These are phyloP conservation scores for Fistulina hepatica DNA, from an alignment of 1,284 basidiomycete genomes.

Conservation along the genomic window DNA sequence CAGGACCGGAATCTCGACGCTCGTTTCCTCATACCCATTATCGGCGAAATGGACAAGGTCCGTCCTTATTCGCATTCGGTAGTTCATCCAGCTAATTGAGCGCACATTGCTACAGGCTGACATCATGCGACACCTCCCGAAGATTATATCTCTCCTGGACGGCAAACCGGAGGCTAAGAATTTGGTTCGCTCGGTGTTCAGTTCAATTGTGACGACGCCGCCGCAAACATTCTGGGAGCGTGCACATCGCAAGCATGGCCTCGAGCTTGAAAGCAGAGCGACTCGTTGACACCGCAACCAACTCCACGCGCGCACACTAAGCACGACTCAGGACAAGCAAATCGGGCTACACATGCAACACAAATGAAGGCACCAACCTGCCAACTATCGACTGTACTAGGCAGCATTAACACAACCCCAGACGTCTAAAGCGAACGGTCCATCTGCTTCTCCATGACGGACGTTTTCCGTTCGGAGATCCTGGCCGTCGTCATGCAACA, in stretches of 20 bases:
- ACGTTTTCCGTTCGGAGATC: constrained; percentile 93
- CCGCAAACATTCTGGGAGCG: constrained; percentile 79
- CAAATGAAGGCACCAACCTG: too few relatives aligned
- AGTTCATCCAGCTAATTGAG: too few relatives aligned
- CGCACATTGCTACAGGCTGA: constrained; percentile 69
- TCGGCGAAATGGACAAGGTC: constrained; percentile 94
- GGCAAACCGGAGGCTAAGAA: constrained; percentile 76
- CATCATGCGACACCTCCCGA: constrained; percentile 80
- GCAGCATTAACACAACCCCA: too few relatives aligned
- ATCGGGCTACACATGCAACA: too few relatives aligned
- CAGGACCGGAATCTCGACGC: constrained; percentile 81
- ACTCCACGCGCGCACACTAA: too few relatives aligned
- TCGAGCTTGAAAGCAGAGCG: too few relatives aligned
- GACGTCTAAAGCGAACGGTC: too few relatives aligned
- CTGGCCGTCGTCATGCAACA: constrained; percentile 95
- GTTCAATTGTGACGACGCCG: constrained; percentile 78
- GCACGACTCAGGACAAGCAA: too few relatives aligned
- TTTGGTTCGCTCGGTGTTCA: constrained; percentile 77
- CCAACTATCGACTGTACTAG: too few relatives aligned
- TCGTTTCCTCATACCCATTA: constrained; percentile 89
- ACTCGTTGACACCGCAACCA: too few relatives aligned
- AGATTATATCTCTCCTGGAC: constrained; percentile 84
- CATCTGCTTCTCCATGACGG: constrained; percentile 97
- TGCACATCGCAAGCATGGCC: too few relatives aligned
- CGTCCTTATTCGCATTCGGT: constrained; percentile 8